phyloP scores from a whole-genome alignment of 768 basidiomycete species.

The Hirschioporus abietinus region DNA sequence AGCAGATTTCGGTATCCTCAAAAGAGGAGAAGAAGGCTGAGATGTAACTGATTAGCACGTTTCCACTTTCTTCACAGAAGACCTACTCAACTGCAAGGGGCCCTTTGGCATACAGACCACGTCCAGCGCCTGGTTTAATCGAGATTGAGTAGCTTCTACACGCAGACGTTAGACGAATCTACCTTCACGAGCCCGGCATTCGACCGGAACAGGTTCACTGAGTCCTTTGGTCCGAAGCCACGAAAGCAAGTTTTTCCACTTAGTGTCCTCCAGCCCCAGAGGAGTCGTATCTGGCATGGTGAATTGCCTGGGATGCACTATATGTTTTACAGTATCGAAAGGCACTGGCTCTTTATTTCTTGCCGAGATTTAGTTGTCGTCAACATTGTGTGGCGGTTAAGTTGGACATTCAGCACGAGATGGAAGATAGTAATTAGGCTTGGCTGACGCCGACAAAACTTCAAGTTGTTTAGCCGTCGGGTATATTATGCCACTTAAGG shows the following conservation, averaged over 20 bases:
- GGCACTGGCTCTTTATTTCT: too few relatives aligned
- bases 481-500: neutral
- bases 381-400: neutral
- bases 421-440: neutral
- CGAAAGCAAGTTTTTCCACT: constrained; percentile 43
- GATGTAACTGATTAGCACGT: constrained; percentile 13
- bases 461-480: too few relatives aligned
- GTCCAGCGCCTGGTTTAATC: constrained; percentile 47
- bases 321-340: too few relatives aligned
- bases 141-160: constrained; percentile 6
- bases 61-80: neutral
- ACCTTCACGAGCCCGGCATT: neutral
- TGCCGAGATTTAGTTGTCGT: neutral
- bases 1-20: constrained; percentile 64
- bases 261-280: constrained; percentile 21
- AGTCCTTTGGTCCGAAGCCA: constrained; percentile 52
- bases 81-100: constrained; percentile 34
- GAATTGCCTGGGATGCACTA: too few relatives aligned
- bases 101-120: constrained; percentile 59
- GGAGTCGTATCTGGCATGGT: neutral
- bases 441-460: neutral
- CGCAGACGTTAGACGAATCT: constrained; percentile 5
- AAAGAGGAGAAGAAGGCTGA: constrained; percentile 51
- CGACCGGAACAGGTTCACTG: constrained; percentile 16
- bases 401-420: neutral